Base-by-base conservation (phyloP, 805 yeast species). In the Candida sanyiensis region DNA sequence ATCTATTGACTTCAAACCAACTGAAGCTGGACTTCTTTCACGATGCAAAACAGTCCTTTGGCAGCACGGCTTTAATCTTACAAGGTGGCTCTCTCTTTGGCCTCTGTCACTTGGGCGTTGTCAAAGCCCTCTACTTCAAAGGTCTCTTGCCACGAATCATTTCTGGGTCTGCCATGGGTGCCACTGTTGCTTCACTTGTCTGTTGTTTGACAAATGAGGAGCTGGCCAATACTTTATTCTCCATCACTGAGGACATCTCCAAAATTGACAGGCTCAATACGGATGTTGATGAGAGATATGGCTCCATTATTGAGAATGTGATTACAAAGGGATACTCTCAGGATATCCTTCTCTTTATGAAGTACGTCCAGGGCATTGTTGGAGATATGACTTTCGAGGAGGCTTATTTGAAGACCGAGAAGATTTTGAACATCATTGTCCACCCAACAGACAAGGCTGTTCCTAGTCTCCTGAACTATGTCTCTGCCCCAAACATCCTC, bases 11-110 rank as follows among this genome's bases (percentile, higher is more conserved):
- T 35, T 58, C 45, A 46, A 63, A 38, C 49, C 90, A 74, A 63
- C 64, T 68, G 57, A 83, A 73, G 51, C 69, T 74, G 46, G 88
- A 75, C 60, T 86, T 84, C 59, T 88, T 82, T 63, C 93, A 79
- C 57, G 96, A 81, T 62, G 86, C 85, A 13, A 74, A 85, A 50
- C 88, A 87, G 57, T 80, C 95, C 0, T 75, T 83, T 58, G 98
- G 98, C 0, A 75, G 86, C 34, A 87, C 97, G 0, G 97, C 97
- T 0, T 66, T 93, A 40, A 75, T 90, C 27, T 65, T 93, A 19
- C 97, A 93, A 61, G 98, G 98, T 21, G 97, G 98, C 2, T 83
- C 97, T 0, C 63, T 93, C 17, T 93, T 90, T 63, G 97, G 98
- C 0, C 64, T 93, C 45, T 89, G 95, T 52, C 98, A 93, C 59